Evolutionary conservation across 805 yeast species (phyloP), one percentile per base, ranked within the genome.

Genomic region (Priceomyces fermenticarens): DNA sequence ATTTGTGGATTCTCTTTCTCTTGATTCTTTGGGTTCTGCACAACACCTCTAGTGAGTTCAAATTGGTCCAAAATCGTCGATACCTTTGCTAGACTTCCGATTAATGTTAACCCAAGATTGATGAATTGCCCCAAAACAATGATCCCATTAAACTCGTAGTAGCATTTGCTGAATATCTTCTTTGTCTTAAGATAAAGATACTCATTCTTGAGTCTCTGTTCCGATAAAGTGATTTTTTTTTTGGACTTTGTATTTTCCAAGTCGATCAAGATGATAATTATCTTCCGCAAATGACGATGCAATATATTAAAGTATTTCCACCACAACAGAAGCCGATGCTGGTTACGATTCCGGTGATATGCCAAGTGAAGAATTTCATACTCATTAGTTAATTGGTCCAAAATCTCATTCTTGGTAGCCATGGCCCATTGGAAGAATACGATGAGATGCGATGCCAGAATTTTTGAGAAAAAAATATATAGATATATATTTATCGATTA

Each of bases 41-140:
- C 14, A 13, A 29, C 8, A 12, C 31, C 14, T 29, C 9, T n/a
- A 29, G 4, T 32, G n/a, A 13, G 32, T 10, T 51, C 48, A 9
- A 60, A 43, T 17, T 41, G 48, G 16, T 27, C 43, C 43, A 52
- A 52, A 23, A 47, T 36, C 13, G 42, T 29, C 41, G 68, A 58
- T 8, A 85, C 51, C 39, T 73, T 69, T 2, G 85, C 73, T 30
- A 79, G 49, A 13, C 66, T 39, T 0, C 85, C 95, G 3, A 87
- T 53, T 30, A 88, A 58, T 0, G 85, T 77, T 46, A 88, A 72
- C 2, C 95, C 96, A 10, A 88, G 57, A 1, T 82, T 75, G 5
- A 87, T 71, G 53, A 85, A 88, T 54, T 89, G 95, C 0, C 90
- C 95, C 43, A 60, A 70, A 1, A 84, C 81, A 6, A 88, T 69